Base-by-base conservation (phyloP, 108 stramenopile species). In the Stephanodiscus triporus region DNA sequence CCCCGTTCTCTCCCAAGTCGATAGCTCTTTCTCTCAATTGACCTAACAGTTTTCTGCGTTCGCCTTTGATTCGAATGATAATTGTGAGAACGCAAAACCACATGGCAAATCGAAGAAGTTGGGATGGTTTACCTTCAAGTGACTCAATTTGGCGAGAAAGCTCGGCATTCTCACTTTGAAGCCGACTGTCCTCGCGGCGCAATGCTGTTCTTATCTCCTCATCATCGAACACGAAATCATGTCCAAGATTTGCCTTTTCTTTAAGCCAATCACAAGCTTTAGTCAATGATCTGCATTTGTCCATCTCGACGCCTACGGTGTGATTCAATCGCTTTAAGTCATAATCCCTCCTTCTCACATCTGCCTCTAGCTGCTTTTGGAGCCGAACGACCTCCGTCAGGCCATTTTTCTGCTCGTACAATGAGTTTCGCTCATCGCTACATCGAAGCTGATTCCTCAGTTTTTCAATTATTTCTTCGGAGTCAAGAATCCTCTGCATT, bases 361-460 rank as follows among this genome's bases (percentile, higher is more conserved):
- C 93, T 38, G 85, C 87, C 65, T 90, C 88, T 17, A 92, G 85
- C 51, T 78, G 85, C 63, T 84, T 89, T 65, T 89, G 86, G 55
- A 81, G 78, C 22, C 78, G 75, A 2, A 86, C 84, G 20, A 84
- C 87, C 43, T 94, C 88, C 42, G 68, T 59, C 53, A 92, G 70
- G 5, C 89, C 93, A 49, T 92, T 88, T 13, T 87, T 87, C 45
- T 87, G 61, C 53, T 94, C 93, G 69, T 94, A 94, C 59, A 63
- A 73, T 2, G 73, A 50, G 36, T 89, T 86, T 50, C 83, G 74
- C 53, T 76, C 77, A 27, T 91, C 88, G 6, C 76, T 70, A 32
- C 51, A 55, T n/a, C 66, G 63, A 19, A 86, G 76, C 37, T 76
- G 65, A n/a, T 84, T 73, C 54, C 85, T 73, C 14, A 87, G 51